These are phyloP conservation scores for Coemansia sp. DNA, from an alignment of 192 early-diverging fungal genomes.

Conservation along the genomic window DNA sequence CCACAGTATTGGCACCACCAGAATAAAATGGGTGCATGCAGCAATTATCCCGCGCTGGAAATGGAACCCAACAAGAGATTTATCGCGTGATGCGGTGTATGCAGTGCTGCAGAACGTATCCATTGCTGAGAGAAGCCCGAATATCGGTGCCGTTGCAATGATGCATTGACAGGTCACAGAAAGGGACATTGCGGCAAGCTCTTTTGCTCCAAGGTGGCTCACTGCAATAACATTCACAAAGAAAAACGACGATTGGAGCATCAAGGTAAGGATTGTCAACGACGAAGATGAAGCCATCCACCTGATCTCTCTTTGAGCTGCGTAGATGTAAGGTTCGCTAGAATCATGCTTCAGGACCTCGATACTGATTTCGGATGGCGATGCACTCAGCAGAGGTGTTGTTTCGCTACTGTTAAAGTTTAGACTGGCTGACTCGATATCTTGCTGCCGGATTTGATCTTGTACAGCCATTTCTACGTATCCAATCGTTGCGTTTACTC, in stretches of 20 bases:
- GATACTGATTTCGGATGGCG: conserved; percentile 30
- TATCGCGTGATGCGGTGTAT: conserved; percentile 30
- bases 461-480: conserved; percentile 15
- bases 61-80: conserved; percentile 35
- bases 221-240: conserved; percentile 62
- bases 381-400: conserved; percentile 34
- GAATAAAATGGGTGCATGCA: conserved; percentile 6
- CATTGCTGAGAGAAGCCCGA: conserved; percentile 60
- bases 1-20: conserved; percentile 19
- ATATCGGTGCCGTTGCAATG: conserved; percentile 49
- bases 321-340: conserved; percentile 16
- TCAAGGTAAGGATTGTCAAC: conserved; percentile 20
- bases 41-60: conserved; percentile 37
- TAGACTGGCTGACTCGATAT: conserved; percentile 17
- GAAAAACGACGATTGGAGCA: conserved; percentile 65
- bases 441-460: not conserved
- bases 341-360: conserved; percentile 43
- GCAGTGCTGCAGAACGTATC: conserved; percentile 32
- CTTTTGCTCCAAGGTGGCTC: conserved; percentile 58
- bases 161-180: conserved; percentile 57
- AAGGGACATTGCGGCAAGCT: conserved; percentile 65
- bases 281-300: conserved; percentile 43
- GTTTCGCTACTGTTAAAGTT: conserved; percentile 8
- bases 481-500: not conserved
- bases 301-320: conserved; percentile 21